Evolutionary conservation across 768 basidiomycete genomes (phyloP), one percentile per base, ranked within the genome.

Genomic region (Tylopilus felleus): DNA sequence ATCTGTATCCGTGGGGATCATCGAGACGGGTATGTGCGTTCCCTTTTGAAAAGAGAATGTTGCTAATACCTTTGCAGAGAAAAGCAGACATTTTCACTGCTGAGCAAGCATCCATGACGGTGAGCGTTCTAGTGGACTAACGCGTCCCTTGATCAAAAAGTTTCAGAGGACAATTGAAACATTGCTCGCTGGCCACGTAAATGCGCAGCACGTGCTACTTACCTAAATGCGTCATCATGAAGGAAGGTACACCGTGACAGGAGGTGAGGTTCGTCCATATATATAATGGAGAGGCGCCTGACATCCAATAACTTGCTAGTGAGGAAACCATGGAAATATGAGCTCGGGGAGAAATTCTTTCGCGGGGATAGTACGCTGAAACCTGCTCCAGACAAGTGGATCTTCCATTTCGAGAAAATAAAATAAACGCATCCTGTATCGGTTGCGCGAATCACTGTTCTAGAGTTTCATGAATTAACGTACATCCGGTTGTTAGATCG

Each of bases 261-360:
- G 67, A 41, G 50, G 67, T 65, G 47, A 42, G 49, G 3, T 1
- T 22, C 29, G 23, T n/a, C n/a, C n/a, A n/a, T 21, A 13, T 23
- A 38, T 23, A 3, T 22, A 25, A 8, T 28, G 6, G 0, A 38
- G 16, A 31, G 29, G 33, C 17, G 19, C 12, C 38, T 59, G 47
- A 67, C 47, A 9, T 21, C 8, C 8, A 43, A 51, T 54, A 49
- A 51, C 33, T 40, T 22, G 44, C 29, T 27, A 68, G 67, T 41
- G 1, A 63, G 59, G 38, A 69, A 63, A 41, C 63, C 58, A 17
- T 68, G 67, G 68, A 59, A 47, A 38, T 69, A 68, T 21, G 67
- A 65, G 21, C 67, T 50, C 7, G 68, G 61, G 33, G 67, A 63
- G 56, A 59, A 22, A 5, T 68, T 68, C 56, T 55, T 54, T 45